Conservation (phyloP, 148 eudicot genomes). For the Chenopodium formosanum region DNA sequence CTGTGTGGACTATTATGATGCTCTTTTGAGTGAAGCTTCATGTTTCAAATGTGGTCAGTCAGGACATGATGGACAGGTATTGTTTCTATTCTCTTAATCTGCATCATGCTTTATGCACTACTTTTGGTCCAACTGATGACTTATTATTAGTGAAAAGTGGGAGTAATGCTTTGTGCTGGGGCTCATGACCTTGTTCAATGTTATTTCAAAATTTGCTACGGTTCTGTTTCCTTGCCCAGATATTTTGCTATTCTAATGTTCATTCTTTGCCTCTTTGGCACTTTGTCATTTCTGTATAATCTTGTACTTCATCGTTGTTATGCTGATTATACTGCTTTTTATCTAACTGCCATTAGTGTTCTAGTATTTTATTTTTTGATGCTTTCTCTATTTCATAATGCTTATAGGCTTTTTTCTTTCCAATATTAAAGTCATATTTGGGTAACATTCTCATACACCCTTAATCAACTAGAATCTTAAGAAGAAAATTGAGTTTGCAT, state of each 20-base stretch:
- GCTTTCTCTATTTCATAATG: background rate
- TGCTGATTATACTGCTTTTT: background rate
- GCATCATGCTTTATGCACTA: background rate
- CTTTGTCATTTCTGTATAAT: background rate
- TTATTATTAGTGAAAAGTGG: background rate
- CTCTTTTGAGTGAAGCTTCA: constrained; percentile 50
- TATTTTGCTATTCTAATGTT: background rate
- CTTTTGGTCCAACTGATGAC: background rate
- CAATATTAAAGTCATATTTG: too few species aligned
- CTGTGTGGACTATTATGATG: constrained; percentile 58
- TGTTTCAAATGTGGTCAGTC: constrained; percentile 91
- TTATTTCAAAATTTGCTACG: background rate
- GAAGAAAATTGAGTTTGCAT: background rate
- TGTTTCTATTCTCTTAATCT: background rate
- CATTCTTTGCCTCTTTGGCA: background rate
- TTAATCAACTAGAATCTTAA: too few species aligned
- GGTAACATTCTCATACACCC: background rate
- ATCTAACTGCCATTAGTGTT: background rate
- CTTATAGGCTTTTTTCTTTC: background rate
- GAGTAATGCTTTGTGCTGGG: background rate
- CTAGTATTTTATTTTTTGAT: background rate
- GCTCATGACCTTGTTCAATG: background rate
- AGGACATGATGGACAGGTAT: constrained; percentile 92
- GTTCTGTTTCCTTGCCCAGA: background rate
- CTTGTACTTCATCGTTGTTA: background rate